Evolutionary conservation across 179 eudicot species (phyloP).

Genomic region (Vitellaria paradoxa): DNA sequence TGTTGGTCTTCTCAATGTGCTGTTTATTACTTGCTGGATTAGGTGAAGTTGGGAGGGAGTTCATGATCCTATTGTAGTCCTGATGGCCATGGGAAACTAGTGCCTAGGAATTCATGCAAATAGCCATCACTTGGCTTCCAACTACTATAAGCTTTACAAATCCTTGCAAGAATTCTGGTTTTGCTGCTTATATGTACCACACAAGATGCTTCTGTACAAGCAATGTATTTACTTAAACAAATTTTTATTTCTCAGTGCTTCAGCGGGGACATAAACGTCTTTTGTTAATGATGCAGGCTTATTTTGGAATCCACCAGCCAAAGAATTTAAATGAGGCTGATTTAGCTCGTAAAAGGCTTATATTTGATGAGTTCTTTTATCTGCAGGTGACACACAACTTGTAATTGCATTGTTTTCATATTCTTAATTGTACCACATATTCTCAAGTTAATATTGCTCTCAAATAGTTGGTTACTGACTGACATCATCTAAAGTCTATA

Average conservation of each 20-base stretch:
- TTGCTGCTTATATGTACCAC: not conserved
- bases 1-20: not conserved
- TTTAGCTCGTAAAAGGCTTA: constrained; percentile 83
- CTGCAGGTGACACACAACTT: constrained; percentile 59
- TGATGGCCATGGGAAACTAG: not conserved
- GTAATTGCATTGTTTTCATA: not conserved
- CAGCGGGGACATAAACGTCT: not conserved
- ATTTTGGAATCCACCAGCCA: constrained; percentile 87
- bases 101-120: not conserved
- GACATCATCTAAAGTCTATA: not conserved
- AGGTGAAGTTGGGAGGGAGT: not conserved
- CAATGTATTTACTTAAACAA: not conserved
- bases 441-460: not conserved
- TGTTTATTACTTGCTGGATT: not conserved
- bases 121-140: not conserved
- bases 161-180: constrained; percentile 1
- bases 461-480: not conserved
- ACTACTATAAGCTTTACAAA: not conserved
- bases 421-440: not conserved
- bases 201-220: not conserved
- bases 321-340: constrained; percentile 63
- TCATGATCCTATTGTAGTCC: not conserved
- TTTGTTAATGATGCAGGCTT: constrained; percentile 60
- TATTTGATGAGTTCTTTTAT: constrained; percentile 98
- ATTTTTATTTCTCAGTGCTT: constrained; percentile 2